Evolutionary conservation across 1,284 basidiomycete genomes (phyloP), one percentile per base, ranked within the genome.

Genomic region (Rhizoctonia solani): DNA sequence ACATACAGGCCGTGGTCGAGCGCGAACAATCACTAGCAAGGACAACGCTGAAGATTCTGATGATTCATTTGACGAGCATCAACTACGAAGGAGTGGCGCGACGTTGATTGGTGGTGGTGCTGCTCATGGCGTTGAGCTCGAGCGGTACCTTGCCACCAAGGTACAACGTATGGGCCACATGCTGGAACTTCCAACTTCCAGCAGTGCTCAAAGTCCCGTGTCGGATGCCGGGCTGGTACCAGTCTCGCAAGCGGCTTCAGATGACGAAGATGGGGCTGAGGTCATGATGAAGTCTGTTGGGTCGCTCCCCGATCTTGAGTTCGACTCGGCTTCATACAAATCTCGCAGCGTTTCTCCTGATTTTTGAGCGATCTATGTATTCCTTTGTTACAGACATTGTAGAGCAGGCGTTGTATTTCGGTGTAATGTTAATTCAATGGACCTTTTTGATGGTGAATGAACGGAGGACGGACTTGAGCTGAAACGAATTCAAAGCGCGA

Each of bases 111-210:
- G 94, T 1, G 90, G 87, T 1, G 86, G 88, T 32, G 85, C 86
- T 39, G 90, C 91, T 6, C 81, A 88, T 63, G 93, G 93, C 0
- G 87, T 88, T 56, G 97, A 99, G 73, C 77, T 99, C 72, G 94
- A 99, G 74, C 94, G 91, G 78, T 99, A 99, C 76, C 78, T 99
- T 73, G 85, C 92, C 74, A 99, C 97, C 54, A 99, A 99, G 78
- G 88, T 99, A 21, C 81, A 95, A 74, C 83, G 90, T 69, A 99
- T 99, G 97, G 97, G 97, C 9, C 96, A 99, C 77, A 88, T 96
- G 80, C 79, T 97, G 27, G 86, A 88, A 29, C 75, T 93, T 21
- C 81, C 81, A 1, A 39, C 69, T 5, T 21, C 54, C 16, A 14
- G 11, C 44, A 21, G n/a, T 46, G 19, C 9, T 19, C 25, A 46